These are phyloP conservation scores for Colletotrichum eleusines DNA, from an alignment of 2,329 filamentous ascomycete species.

Conservation along the genomic window DNA sequence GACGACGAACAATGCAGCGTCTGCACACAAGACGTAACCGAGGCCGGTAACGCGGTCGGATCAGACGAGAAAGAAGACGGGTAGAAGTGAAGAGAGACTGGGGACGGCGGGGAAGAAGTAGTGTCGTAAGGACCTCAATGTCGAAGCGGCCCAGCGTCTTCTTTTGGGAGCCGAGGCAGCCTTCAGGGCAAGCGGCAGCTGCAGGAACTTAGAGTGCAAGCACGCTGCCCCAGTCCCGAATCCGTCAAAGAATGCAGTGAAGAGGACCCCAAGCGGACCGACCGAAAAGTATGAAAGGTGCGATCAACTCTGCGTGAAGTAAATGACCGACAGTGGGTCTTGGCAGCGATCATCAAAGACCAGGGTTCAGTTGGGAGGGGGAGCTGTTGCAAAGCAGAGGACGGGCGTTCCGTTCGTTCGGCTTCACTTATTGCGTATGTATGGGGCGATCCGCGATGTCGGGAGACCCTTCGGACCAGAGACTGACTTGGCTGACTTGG, in stretches of 20 bases:
- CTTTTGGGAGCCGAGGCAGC: slow-evolving; percentile 17
- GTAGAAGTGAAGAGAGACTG: slow-evolving; percentile 25
- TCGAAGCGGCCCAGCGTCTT: slow-evolving; percentile 20
- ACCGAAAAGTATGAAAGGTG: slow-evolving; percentile 34
- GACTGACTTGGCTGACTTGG: too few species aligned
- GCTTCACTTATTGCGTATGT: neutral
- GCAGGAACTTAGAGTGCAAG: too few species aligned
- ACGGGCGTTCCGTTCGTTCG: slow-evolving; percentile 5
- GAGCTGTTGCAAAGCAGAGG: slow-evolving; percentile 12
- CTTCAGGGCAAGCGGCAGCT: too few species aligned
- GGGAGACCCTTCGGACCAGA: neutral
- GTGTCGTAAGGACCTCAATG: neutral
- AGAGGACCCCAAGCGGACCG: slow-evolving; percentile 19
- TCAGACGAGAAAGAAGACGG: slow-evolving; percentile 15
- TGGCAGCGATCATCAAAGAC: slow-evolving; percentile 42
- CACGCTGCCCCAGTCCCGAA: slow-evolving; percentile 29
- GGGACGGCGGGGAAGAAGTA: slow-evolving; percentile 35
- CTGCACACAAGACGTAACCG: slow-evolving; percentile 35
- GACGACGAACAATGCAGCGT: slow-evolving; percentile 36
- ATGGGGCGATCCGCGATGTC: slow-evolving; percentile 1
- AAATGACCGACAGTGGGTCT: slow-evolving; percentile 42
- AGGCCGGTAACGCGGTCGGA: slow-evolving; percentile 37
- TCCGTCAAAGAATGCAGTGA: slow-evolving; percentile 24
- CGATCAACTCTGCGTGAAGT: slow-evolving; percentile 40
- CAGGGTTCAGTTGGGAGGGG: slow-evolving; percentile 23